phyloP scores from a whole-genome alignment of 306 rosid genomes.

The Castanospermum australe region DNA sequence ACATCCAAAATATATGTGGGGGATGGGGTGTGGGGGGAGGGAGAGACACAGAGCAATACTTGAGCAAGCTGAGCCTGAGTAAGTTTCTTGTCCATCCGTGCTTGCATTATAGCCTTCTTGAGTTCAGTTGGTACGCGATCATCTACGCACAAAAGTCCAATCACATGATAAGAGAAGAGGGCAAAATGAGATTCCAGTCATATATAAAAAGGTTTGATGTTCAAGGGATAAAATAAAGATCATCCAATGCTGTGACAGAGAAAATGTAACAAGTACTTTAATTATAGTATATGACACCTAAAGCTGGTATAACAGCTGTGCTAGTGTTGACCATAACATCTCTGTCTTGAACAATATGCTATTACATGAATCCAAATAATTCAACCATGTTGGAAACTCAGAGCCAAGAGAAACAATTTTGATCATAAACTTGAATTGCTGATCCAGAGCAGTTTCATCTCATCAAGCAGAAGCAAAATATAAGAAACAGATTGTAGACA shows the following conservation, averaged over 20 bases:
- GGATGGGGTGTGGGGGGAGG: not conserved
- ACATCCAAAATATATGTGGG: not conserved
- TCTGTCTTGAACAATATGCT: not conserved
- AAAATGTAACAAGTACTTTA: not conserved
- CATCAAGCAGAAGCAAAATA: not conserved
- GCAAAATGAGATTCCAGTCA: not conserved
- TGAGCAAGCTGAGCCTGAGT: slow-evolving; percentile 44
- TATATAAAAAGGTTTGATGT: not conserved
- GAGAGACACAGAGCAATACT: not conserved
- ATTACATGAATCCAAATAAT: not conserved
- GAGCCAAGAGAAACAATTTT: not conserved
- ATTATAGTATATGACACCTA: not conserved
- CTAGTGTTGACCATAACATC: not conserved
- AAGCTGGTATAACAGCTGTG: not conserved
- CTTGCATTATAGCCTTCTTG: slow-evolving; percentile 45
- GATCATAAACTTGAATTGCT: not conserved
- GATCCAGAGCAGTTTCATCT: not conserved
- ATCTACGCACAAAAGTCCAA: slow-evolving; percentile 39
- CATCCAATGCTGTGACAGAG: not conserved
- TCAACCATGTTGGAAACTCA: not conserved
- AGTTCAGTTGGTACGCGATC: slow-evolving; percentile 40
- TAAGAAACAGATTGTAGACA: not conserved
- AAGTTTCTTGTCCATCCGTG: slow-evolving; percentile 37
- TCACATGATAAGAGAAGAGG: not conserved
- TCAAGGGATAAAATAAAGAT: not conserved